phyloP scores from a whole-genome alignment of 2,329 filamentous ascomycete genomes.

The Botrytis porri region DNA sequence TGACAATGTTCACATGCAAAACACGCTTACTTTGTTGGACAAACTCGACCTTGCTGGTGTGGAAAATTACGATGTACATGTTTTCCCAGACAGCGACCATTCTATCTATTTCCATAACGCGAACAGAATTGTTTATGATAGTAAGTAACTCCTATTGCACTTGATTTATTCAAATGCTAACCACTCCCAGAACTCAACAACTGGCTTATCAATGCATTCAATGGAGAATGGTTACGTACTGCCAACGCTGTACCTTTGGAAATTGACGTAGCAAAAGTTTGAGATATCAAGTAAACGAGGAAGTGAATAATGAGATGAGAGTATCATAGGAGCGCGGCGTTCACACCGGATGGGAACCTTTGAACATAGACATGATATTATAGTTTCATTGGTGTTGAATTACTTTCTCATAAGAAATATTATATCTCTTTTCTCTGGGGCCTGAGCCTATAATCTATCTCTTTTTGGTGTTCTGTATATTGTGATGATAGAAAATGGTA shows the following conservation, averaged over 20 bases:
- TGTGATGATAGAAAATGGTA: not conserved
- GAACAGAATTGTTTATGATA: constrained; percentile 86
- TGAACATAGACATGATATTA: not conserved
- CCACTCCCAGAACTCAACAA: constrained; percentile 65
- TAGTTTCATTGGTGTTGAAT: not conserved
- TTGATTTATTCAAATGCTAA: constrained; percentile 35
- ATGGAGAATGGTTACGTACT: constrained; percentile 78
- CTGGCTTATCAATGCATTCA: constrained; percentile 97
- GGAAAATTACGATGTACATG: constrained; percentile 93
- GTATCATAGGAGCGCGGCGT: constrained; percentile 8
- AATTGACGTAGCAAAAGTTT: constrained; percentile 27
- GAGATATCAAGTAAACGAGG: not conserved
- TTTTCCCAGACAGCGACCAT: constrained; percentile 96
- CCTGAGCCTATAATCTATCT: not conserved
- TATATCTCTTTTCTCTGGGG: not conserved
- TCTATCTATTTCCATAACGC: constrained; percentile 93
- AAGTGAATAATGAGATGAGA: not conserved
- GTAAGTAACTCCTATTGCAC: constrained; percentile 52
- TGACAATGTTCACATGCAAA: constrained; percentile 97
- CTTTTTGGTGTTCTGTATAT: not conserved
- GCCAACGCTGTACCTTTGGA: constrained; percentile 36
- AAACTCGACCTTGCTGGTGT: constrained; percentile 76
- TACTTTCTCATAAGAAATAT: not conserved
- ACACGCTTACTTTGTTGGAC: constrained; percentile 83
- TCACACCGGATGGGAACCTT: not conserved